Evolutionary conservation across 306 rosid genomes (phyloP).

Genomic region (Vachellia collinsii): DNA sequence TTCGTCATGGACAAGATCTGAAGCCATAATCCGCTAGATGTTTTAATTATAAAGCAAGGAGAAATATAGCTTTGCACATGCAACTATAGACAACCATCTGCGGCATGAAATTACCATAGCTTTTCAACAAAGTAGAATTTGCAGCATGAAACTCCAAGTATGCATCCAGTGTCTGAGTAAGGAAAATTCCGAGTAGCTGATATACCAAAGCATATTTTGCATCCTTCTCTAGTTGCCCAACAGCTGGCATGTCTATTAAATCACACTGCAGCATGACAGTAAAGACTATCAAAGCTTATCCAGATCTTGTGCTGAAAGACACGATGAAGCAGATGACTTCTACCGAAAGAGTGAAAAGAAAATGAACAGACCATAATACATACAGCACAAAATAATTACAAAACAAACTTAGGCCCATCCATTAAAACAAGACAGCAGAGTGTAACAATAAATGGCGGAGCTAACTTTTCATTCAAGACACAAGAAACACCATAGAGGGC

Average conservation of each 20-base stretch:
- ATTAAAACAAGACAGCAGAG: not conserved
- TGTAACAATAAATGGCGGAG: too few species aligned
- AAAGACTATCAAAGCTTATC: slow-evolving; percentile 19
- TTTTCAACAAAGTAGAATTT: slow-evolving; percentile 68
- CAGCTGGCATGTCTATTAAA: slow-evolving; percentile 80
- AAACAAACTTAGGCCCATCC: not conserved
- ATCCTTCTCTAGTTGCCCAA: slow-evolving; percentile 91
- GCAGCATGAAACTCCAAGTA: slow-evolving; percentile 80
- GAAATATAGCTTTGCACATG: slow-evolving; percentile 5
- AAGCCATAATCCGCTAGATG: slow-evolving; percentile 27
- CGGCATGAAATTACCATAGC: slow-evolving; percentile 57
- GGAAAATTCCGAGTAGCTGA: slow-evolving; percentile 83
- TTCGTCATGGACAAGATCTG: slow-evolving; percentile 90
- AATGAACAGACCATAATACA: slow-evolving; percentile 1
- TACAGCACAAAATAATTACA: not conserved
- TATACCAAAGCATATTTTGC: slow-evolving; percentile 68
- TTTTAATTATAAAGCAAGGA: not conserved
- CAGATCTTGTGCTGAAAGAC: not conserved
- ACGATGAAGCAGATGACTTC: not conserved
- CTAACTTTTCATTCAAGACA: not conserved
- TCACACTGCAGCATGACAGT: slow-evolving; percentile 70
- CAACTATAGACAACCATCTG: slow-evolving; percentile 13
- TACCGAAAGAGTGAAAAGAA: not conserved
- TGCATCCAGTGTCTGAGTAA: slow-evolving; percentile 83
- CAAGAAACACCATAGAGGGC: not conserved